phyloP scores from a whole-genome alignment of 176 grass and related monocot species.

The Olyra latifolia region DNA sequence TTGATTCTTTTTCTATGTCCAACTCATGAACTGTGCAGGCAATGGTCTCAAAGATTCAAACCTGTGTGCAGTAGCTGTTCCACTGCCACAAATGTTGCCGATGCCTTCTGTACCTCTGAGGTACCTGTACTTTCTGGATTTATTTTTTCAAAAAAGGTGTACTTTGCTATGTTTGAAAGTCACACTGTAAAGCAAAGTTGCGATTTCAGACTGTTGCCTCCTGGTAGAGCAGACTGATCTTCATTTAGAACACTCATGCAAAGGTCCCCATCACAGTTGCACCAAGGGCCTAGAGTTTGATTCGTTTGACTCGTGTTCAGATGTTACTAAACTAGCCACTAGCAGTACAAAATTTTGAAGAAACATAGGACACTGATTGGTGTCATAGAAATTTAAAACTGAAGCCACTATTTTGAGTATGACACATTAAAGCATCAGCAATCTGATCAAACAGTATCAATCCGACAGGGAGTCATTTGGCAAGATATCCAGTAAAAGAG shows the following conservation, averaged over 20 bases:
- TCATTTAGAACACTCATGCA: neutral
- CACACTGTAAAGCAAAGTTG: neutral
- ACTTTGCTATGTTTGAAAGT: conserved; percentile 4
- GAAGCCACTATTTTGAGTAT: neutral
- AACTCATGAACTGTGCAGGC: neutral
- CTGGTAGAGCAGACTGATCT: neutral
- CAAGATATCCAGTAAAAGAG: neutral
- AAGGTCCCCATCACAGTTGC: neutral
- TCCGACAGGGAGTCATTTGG: neutral
- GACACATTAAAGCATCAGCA: neutral
- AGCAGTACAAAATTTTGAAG: neutral
- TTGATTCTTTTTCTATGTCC: neutral
- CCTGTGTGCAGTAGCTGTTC: neutral
- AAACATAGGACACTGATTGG: neutral
- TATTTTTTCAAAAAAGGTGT: conserved; percentile 7
- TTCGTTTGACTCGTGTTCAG: neutral
- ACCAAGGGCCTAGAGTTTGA: neutral
- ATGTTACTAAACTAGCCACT: neutral
- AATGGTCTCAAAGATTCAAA: neutral
- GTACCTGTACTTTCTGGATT: conserved; percentile 13
- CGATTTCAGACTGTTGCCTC: neutral
- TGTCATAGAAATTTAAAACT: neutral
- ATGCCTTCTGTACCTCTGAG: neutral
- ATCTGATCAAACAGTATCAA: neutral
- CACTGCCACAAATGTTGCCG: neutral